Evolutionary conservation across 352 stramenopile species (phyloP), one percentile per base, ranked within the genome.

Genomic region (Phytopythium kandeliae): DNA sequence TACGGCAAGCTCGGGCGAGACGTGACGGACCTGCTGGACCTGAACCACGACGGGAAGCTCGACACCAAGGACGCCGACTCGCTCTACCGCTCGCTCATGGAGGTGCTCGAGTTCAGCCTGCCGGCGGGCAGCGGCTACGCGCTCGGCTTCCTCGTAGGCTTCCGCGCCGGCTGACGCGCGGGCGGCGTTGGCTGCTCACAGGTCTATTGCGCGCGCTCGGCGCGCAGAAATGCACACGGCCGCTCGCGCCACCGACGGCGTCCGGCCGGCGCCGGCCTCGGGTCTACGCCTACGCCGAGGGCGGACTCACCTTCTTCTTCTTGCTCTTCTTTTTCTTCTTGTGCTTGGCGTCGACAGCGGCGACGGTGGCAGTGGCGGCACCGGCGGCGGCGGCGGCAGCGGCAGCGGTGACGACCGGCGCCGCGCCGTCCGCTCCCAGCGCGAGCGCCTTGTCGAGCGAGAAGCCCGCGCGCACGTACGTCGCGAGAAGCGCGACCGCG

Each of bases 1-100:
- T 96, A 96, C 77, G 78, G 86, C 48, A 96, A 97, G 60, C 61
- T 98, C 42, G 69, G 91, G 60, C 67, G 82, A 7, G 82, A 96
- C 54, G 43, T 91, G 26, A 76, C 71, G 54, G 67, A 59, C 24
- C 74, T 81, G 40, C 63, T 95, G 25, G 83, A 96, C 42, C 69
- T 89, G 30, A 88, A 92, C 60, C 51, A 91, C 76, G 80, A 92
- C 42, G 80, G 80, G 11, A 44, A 74, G 36, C 74, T 89, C 33
- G 74, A 94, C 58, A 69, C 72, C 15, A 86, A 89, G 60, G 80
- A 94, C 50, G 44, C 88, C n/a, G 72, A 92, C 54, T 70, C 69
- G 17, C 63, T 92, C 34, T 94, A 88, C 63, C 69, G 89, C 61
- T 73, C 65, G 25, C 48, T 89, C 40, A 85, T 92, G 70, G 74